Base-by-base conservation (phyloP, 2,329 filamentous ascomycete genomes). In the Sporothrix brasiliensis region DNA sequence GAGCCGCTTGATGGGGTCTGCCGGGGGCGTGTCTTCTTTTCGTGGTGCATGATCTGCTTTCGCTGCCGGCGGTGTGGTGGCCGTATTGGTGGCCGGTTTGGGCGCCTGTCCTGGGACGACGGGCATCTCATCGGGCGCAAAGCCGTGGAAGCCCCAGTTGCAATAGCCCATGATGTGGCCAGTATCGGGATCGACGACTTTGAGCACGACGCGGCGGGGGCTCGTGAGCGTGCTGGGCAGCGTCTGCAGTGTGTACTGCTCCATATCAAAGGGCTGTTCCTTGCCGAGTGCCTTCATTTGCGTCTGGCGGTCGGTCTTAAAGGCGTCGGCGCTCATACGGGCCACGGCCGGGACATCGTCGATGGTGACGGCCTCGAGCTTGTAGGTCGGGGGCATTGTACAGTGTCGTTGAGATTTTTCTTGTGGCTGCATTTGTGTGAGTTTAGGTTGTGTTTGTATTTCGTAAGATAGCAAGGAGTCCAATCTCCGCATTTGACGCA, bases 1-100 rank as follows among this genome's bases (percentile, higher is more conserved):
- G 54, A 58, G 54, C 13, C 54, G 54, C n/a, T 58, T 58, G 54
- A 58, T 39, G 6, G 54, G 54, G 27, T 58, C 54, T 9, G 54
- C n/a, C 16, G 27, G 27, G 4, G 54, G 54, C 34, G 34, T 34
- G 3, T n/a, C 21, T 27, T 39, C 54, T n/a, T 27, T 27, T 14
- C 19, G 27, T 19, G 54, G 54, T 10, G 14, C 27, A 11, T 39
- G 34, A 2, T 39, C 27, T 10, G 54, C 54, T 39, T 34, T 58
- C 14, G 54, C 54, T 27, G 50, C 11, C 16, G 30, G 19, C 9
- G 27, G 13, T 53, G 50, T n/a, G 4, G 27, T n/a, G 4, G 27
- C 21, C 9, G 53, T 27, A 5, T 4, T n/a, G 4, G 27, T n/a
- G 4, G 27, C 21, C 9, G 53, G 53, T 13, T 4, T 21, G 2